phyloP scores from a whole-genome alignment of 306 rosid species.

The Corylus avellana region DNA sequence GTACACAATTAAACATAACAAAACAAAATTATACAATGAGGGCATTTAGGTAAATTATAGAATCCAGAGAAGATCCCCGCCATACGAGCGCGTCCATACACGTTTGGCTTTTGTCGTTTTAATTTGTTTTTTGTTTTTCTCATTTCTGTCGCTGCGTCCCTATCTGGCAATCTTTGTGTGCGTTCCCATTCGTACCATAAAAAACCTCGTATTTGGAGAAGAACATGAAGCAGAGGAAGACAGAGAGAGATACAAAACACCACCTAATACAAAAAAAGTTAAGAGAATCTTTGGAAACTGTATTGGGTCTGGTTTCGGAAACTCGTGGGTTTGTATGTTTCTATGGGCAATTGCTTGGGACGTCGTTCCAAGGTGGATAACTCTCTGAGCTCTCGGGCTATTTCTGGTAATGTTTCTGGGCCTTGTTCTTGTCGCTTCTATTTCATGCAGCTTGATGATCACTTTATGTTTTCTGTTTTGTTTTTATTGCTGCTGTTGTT shows the following conservation, averaged over 20 bases:
- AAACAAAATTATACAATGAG: not conserved
- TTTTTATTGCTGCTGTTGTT: not conserved
- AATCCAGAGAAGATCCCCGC: not conserved
- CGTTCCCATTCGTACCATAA: slow-evolving; percentile 11
- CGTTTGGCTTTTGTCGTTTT: not conserved
- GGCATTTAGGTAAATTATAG: not conserved
- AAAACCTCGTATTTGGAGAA: slow-evolving; percentile 33
- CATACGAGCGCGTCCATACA: not conserved
- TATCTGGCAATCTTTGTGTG: not conserved
- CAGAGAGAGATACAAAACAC: not conserved
- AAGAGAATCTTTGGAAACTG: not conserved
- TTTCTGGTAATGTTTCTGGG: slow-evolving; percentile 22
- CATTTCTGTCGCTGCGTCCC: not conserved
- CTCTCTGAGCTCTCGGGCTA: slow-evolving; percentile 13
- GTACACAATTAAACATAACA: too few species aligned
- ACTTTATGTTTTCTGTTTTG: not conserved
- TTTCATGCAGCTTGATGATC: not conserved
- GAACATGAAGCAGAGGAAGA: slow-evolving; percentile 26
- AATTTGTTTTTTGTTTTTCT: not conserved
- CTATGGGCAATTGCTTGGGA: slow-evolving; percentile 48
- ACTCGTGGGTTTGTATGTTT: not conserved
- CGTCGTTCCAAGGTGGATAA: slow-evolving; percentile 30
- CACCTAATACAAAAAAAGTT: not conserved
- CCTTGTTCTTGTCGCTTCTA: not conserved
- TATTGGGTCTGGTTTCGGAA: not conserved